Evolutionary conservation across 768 basidiomycete genomes (phyloP).

Genomic region (Saitozyma sp.): DNA sequence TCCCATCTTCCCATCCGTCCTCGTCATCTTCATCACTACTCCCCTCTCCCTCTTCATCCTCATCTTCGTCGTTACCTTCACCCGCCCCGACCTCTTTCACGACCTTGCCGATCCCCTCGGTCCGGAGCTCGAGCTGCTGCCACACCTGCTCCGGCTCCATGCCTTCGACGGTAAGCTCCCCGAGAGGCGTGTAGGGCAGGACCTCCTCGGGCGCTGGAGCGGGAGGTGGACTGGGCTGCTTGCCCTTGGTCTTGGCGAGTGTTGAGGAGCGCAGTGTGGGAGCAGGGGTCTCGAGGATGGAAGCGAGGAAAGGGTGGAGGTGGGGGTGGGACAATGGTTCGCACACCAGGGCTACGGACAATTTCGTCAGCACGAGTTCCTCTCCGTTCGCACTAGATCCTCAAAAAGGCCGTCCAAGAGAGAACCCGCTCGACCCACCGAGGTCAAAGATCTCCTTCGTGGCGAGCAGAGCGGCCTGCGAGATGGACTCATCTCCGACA

Average conservation of each 20-base stretch:
- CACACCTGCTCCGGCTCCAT: constrained; percentile 87
- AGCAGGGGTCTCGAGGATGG: constrained; percentile 66
- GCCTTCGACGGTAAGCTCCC: constrained; percentile 70
- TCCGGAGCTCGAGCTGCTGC: constrained; percentile 86
- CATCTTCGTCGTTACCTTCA: constrained; percentile 45
- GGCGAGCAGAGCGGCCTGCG: constrained; percentile 39
- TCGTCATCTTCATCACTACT: constrained; percentile 26
- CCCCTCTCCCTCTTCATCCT: constrained; percentile 35
- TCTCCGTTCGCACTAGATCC: constrained; percentile 55
- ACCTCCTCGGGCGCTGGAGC: constrained; percentile 36
- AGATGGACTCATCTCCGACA: constrained; percentile 41
- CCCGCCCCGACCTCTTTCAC: constrained; percentile 68
- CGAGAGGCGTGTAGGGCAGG: constrained; percentile 65
- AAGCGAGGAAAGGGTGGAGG: constrained; percentile 66
- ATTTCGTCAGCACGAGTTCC: constrained; percentile 64
- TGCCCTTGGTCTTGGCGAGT: constrained; percentile 45
- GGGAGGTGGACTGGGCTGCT: constrained; percentile 53
- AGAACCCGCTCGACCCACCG: constrained; percentile 35
- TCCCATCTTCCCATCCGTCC: constrained; percentile 26
- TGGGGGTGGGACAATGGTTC: constrained; percentile 68
- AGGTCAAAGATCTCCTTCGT: constrained; percentile 52
- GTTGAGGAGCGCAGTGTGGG: constrained; percentile 58
- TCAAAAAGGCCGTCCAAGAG: too few species aligned
- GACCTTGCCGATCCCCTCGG: constrained; percentile 68
- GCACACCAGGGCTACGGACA: constrained; percentile 2